Base-by-base conservation (phyloP, 805 yeast genomes). In the Schwanniomyces pseudopolymorphus region DNA sequence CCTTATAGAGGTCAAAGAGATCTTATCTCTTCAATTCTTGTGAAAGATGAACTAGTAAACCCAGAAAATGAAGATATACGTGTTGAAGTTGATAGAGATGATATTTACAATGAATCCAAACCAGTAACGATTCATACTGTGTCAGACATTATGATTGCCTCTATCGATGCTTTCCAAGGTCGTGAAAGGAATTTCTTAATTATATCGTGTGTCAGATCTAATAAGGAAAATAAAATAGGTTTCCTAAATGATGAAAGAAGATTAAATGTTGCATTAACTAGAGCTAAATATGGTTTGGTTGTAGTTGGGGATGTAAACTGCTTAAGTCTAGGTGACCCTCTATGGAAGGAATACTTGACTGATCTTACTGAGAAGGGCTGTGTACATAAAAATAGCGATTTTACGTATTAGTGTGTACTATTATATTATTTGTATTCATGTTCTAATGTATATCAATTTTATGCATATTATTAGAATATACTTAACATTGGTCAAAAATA, bases 241-340 rank as follows among this genome's bases (percentile, higher is more conserved):
- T 89, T 90, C 66, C 74, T 89, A 61, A 79, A 83, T 52, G 96
- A 89, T 57, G 88, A 90, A 20, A 76, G 96, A 60, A 85, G 97
- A 69, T 64, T 89, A 60, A 89, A 89, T 62, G 97, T 90, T 47
- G 96, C 96, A 4, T 72, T 89, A 42, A 89, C 96, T 1, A 81
- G 97, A 66, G 96, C 96, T 21, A 84, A 79, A 61, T 89, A 81
- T 59, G 96, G 96, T 4, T 64, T 89, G 51, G 75, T 87, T 14
- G 47, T 69, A 22, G 55, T 68, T 42, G 74, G 74, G 21, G 71
- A 69, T 51, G 63, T 54, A 9, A 42, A 55, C 13, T 76, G 66
- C 67, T 80, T 53, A 74, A 79, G 13, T 65, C 61, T 63, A n/a
- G 79, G 83, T 5, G 77, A 73, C 48, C 46, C 55, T 2, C 52